Evolutionary conservation across 139 green algal genomes (phyloP).

Genomic region (Chlamydomonas incerta): DNA sequence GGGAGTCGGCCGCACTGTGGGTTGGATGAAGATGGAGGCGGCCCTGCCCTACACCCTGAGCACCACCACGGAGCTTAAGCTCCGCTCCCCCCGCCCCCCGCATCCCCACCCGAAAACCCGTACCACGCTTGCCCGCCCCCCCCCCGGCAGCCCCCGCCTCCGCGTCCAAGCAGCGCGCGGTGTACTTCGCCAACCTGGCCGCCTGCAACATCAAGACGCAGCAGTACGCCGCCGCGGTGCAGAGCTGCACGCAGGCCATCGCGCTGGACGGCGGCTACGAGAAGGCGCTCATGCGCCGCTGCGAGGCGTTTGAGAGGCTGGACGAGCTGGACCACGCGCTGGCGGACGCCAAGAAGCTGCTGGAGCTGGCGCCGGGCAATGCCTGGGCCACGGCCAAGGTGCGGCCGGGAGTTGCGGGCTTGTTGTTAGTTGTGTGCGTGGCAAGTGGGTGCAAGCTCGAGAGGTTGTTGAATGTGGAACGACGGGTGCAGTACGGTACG

Average conservation of each 20-base stretch:
- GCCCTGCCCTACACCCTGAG: no score
- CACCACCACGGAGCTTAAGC: background rate
- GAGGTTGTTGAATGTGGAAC: no score
- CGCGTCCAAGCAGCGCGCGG: conserved; percentile 57
- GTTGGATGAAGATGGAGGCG: no score
- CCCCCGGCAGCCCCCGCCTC: conserved; percentile 50
- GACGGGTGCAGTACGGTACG: no score
- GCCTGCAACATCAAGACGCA: conserved; percentile 75
- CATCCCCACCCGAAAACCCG: background rate
- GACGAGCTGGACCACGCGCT: conserved; percentile 89
- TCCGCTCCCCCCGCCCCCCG: no score
- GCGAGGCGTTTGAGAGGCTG: conserved; percentile 80
- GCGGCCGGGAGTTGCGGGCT: no score
- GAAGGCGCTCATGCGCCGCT: conserved; percentile 86
- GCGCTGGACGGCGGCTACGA: conserved; percentile 68
- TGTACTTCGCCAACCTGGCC: conserved; percentile 82
- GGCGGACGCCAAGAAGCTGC: conserved; percentile 72
- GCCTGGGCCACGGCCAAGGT: conserved; percentile 52
- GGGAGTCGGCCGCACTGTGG: no score
- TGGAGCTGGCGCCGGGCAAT: conserved; percentile 79
- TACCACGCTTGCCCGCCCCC: no score
- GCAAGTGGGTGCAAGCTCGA: no score
- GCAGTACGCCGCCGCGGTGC: conserved; percentile 58
- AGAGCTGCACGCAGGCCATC: conserved; percentile 69
- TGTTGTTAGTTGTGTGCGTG: no score